Evolutionary conservation across 345 rosid species (phyloP), one percentile per base, ranked within the genome.

Genomic region (Pugionium cornutum): DNA sequence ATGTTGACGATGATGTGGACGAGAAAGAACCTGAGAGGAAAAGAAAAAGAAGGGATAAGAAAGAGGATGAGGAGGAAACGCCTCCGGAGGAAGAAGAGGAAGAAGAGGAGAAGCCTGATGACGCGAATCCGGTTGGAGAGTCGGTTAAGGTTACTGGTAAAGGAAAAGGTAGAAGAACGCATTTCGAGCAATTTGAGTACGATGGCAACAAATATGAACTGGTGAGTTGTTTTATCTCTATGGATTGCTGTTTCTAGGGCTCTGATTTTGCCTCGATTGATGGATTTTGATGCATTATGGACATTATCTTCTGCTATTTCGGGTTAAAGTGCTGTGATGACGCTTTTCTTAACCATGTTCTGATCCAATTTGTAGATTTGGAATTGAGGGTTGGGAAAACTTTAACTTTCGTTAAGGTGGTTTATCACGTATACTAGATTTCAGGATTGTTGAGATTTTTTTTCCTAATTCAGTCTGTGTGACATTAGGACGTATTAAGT

Each of bases 71-170:
- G 47, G 69, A 62, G 43, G 75, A 55, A 7, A 42, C 34, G 6
- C 29, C 50, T 1, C 69, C 65, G 5, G 81, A 47, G 8, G 79
- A 46, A 6, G 63, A 64, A 2, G 89, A 79, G 18, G 84, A 80
- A 37, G 95, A 85, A 48, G 96, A 79, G 59, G 84, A 41, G 54
- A 69, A 63, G 52, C 85, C 75, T 48, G 95, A 86, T 79, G 97
- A 92, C 34, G 97, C 95, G 33, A 88, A 73, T 74, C 96, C 96
- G 6, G 49, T 84, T 7, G 99, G 99, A 4, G 84, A 82, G 51
- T 43, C 70, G 37, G 59, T 87, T 57, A 81, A 73, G 79, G 35
- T 79, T 72, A 80, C 96, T 7, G 90, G 94, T 7, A 89, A 89
- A 68, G 99, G 99, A 10, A 87, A 82, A 66, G 83, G 82, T 11